Evolutionary conservation across 495 filamentous ascomycete species (phyloP).

Genomic region (Podospora australis): DNA sequence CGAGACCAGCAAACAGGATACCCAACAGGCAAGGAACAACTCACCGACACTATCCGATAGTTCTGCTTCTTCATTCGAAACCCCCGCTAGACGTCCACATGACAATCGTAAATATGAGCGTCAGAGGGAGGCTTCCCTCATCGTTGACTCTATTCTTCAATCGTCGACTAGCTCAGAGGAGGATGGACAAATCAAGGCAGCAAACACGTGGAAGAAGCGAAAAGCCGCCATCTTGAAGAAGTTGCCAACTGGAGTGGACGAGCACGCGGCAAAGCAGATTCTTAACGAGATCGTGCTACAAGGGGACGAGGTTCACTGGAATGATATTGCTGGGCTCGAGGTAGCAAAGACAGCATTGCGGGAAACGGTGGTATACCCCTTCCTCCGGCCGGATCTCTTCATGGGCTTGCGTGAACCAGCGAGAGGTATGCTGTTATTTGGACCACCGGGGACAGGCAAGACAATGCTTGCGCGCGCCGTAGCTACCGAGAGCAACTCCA

Average conservation of each 20-base stretch:
- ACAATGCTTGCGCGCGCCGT: constrained; percentile 97
- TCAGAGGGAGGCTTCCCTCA: constrained; percentile 14
- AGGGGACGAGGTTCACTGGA: constrained; percentile 93
- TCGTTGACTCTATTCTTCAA: constrained; percentile 8
- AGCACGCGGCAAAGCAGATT: constrained; percentile 77
- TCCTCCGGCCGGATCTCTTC: constrained; percentile 92
- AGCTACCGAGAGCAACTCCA: constrained; percentile 88
- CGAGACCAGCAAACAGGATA: constrained; percentile 6
- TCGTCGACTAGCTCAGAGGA: constrained; percentile 18
- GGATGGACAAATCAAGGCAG: constrained; percentile 27
- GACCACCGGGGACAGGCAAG: constrained; percentile 93
- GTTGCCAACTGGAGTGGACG: constrained; percentile 74
- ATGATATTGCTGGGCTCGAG: constrained; percentile 86
- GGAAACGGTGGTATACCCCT: constrained; percentile 96
- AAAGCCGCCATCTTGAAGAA: constrained; percentile 59
- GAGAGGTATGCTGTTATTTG: constrained; percentile 92
- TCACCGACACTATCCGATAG: constrained; percentile 19
- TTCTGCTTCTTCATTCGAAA: constrained; percentile 11
- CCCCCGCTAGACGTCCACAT: not conserved
- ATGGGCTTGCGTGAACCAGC: constrained; percentile 92
- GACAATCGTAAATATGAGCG: not conserved
- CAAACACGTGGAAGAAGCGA: constrained; percentile 45
- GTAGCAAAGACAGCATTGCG: constrained; percentile 87
- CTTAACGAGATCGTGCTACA: constrained; percentile 94
- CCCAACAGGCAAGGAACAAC: not conserved